Percentiles rank a stretch among this genome's conserved stretches.
phyloP scores from a whole-genome alignment of 345 rosid species.

The Corchorus capsularis region DNA sequence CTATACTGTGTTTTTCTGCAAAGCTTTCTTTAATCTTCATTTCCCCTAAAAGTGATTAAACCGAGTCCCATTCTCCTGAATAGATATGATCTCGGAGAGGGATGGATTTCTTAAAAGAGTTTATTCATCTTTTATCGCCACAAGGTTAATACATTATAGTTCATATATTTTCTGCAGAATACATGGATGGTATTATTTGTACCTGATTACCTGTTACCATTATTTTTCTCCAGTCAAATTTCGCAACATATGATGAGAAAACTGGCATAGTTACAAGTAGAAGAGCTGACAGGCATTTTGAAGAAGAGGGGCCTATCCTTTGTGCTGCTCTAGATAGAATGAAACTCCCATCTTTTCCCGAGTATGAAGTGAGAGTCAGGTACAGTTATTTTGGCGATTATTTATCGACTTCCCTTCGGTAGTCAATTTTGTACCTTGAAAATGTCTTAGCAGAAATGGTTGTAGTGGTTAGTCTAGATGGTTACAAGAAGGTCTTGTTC shows the following conservation, averaged over 20 bases:
- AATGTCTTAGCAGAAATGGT: background rate
- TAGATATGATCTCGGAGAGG: background rate
- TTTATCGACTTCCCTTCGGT: background rate
- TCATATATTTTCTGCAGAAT: background rate
- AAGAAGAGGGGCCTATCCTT: constrained; percentile 95
- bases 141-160: constrained; percentile 16
- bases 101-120: background rate
- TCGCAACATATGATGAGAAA: constrained; percentile 91
- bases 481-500: constrained; percentile 1
- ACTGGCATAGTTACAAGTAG: constrained; percentile 80
- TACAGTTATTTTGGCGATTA: constrained; percentile 20
- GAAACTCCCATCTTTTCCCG: constrained; percentile 86
- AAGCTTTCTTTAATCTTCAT: background rate
- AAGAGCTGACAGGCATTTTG: constrained; percentile 97
- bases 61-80: background rate
- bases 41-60: constrained; percentile 4
- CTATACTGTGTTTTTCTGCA: background rate
- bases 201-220: constrained; percentile 4
- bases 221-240: constrained; percentile 69
- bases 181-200: background rate
- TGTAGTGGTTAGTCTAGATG: background rate
- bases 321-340: constrained; percentile 88
- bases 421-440: constrained; percentile 4
- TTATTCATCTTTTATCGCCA: background rate
- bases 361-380: constrained; percentile 97